A percentile compares a stretch with the other conserved stretches of the same genome.
Evolutionary conservation across 2,329 filamentous ascomycete species (phyloP).

Genomic region (Neopestalotiopsis rosae): DNA sequence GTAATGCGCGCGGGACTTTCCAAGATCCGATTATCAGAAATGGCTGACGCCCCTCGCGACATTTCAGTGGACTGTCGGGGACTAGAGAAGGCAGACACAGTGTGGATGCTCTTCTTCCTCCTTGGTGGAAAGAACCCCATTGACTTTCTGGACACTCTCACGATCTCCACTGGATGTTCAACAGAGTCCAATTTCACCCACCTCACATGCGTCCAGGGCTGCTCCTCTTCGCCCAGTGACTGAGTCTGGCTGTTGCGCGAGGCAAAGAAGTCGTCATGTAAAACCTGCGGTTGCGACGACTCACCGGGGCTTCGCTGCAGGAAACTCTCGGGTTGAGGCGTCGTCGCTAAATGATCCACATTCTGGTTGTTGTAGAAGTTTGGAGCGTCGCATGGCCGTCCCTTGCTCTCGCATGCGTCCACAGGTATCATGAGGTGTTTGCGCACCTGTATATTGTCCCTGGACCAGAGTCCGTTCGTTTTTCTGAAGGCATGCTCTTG

Average conservation of each 20-base stretch:
- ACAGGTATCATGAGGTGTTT: constrained; percentile 85
- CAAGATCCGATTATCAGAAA: constrained; percentile 26
- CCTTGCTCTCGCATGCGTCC: constrained; percentile 85
- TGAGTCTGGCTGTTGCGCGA: constrained; percentile 39
- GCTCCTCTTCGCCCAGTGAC: constrained; percentile 57
- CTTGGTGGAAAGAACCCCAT: constrained; percentile 93
- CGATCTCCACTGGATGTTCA: constrained; percentile 79
- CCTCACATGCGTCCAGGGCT: constrained; percentile 83
- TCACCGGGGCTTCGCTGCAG: constrained; percentile 27
- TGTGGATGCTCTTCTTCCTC: constrained; percentile 79
- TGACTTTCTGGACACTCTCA: constrained; percentile 77
- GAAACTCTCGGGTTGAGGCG: constrained; percentile 43
- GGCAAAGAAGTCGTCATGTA: constrained; percentile 49
- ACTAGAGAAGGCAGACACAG: constrained; percentile 69
- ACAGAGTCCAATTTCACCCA: constrained; percentile 83
- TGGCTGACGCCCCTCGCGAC: constrained; percentile 35
- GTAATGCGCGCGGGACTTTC: constrained; percentile 34
- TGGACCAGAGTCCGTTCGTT: constrained; percentile 93
- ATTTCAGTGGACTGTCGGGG: constrained; percentile 70
- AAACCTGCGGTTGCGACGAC: constrained; percentile 29
- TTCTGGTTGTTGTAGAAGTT: constrained; percentile 42
- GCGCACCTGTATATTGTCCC: constrained; percentile 85
- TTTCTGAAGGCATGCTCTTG: constrained; percentile 82
- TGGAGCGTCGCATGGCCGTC: constrained; percentile 67
- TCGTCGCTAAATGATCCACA: constrained; percentile 58